Base-by-base conservation (phyloP, 2,329 filamentous ascomycete genomes). In the Colletotrichum incanum region DNA sequence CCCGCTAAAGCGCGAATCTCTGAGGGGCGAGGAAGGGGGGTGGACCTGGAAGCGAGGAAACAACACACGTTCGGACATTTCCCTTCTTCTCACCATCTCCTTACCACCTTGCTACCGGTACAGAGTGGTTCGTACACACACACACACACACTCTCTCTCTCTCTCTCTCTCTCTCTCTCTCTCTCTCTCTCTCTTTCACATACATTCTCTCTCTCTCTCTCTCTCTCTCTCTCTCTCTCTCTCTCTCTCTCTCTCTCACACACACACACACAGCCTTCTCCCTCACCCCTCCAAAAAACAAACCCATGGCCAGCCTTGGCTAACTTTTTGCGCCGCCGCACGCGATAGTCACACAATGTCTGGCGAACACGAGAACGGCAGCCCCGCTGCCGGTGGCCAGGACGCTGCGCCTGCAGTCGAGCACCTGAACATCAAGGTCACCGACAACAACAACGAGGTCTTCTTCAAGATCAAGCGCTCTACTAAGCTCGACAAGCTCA, bases 381-480 rank as follows among this genome's bases (percentile, higher is more conserved):
- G 84, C 77, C 85, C 86, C 67, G 47, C 72, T 18, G 72, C 72
- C 23, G 67, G 67, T 65, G 82, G 82, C 52, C 81, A 85, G 65
- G 82, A 82, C 34, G 82, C 84, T 39, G 79, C 84, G 64, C 85
- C 86, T 31, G 85, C 86, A 67, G 86, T 86, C 39, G 96, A 98
- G 85, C 96, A 99, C 83, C 88, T 99, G 6, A 99, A 99, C 86
- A 98, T 99, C 86, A 99, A 99, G 83, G 96, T 99, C 18, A 98
- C 96, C 0, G 96, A 99, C 78, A 98, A 97, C 86, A 98, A 98
- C 86, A 99, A 99, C 82, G 96, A 99, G 82, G 96, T 99, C 78
- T 99, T 98, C 84, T 99, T 99, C 88, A 99, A 99, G 88, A 99
- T 99, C 86, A 99, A 99, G 92, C 91, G 95, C 47, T 95, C 93